Evolutionary conservation across 345 rosid species (phyloP), one percentile per base, ranked within the genome.

Genomic region (Brassica incana): DNA sequence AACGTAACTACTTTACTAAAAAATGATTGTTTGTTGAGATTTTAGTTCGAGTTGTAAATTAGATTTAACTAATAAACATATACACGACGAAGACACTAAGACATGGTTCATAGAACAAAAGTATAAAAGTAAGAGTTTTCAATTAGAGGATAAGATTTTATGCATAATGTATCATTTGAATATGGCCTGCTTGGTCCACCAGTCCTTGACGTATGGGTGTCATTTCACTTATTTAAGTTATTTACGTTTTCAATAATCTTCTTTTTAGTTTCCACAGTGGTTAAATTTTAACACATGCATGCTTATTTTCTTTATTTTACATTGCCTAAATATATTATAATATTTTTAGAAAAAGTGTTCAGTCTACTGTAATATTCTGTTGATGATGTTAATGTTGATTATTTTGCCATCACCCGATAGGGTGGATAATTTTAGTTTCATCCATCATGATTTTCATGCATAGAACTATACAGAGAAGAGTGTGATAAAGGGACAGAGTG

Each of bases 151-250:
- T 78, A 78, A 67, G 82, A 73, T 78, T 36, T 20, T 67, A 58
- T 66, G 15, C 73, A 43, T 78, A 30, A 43, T 23, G 32, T 40
- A 72, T 59, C 62, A 78, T 52, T 52, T 52, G 18, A 52, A 52
- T 48, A 79, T 67, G 32, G 70, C 67, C 69, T 73, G 54, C 48
- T 79, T 79, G 78, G 78, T 79, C 27, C 23, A 20, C 82, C 82
- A 67, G 74, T 73, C 74, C 65, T 67, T 67, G 64, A 48, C 50
- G 58, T 52, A 52, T 6, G 58, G 20, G 75, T 59, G 66, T 36
- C 67, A 18, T 58, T 35, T 35, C 18, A 20, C 10, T 54, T 8
- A 0, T 38, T 36, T 66, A 5, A 5, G 20, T 38, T 18, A 6
- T 16, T 67, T 29, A 16, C 27, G 27, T 67, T 29, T 38, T 20